phyloP scores from a whole-genome alignment of 768 basidiomycete genomes.

The Tricholoma sp. region DNA sequence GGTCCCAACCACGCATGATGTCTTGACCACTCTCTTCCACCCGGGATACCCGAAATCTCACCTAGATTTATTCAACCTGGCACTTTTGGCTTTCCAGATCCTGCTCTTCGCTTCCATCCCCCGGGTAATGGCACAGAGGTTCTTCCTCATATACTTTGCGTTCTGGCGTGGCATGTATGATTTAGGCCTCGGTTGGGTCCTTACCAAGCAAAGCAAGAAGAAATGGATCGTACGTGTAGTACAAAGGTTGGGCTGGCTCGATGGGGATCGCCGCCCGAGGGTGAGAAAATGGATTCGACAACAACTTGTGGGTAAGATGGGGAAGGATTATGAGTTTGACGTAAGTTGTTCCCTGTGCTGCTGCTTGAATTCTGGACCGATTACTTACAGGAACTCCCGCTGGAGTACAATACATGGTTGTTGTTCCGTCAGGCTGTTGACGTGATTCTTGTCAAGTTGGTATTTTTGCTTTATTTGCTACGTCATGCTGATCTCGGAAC shows the following conservation, averaged over 20 bases:
- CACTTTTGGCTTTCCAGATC: constrained; percentile 71
- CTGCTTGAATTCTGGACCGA: constrained; percentile 2
- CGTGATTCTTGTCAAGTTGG: constrained; percentile 91
- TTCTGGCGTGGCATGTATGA: constrained; percentile 95
- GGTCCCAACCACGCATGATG: constrained; percentile 92
- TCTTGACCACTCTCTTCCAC: constrained; percentile 79
- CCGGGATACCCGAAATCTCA: constrained; percentile 84
- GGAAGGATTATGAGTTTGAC: constrained; percentile 89
- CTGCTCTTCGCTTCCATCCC: constrained; percentile 68
- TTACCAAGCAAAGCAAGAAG: constrained; percentile 93
- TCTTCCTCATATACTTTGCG: constrained; percentile 88
- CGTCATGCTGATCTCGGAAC: neutral
- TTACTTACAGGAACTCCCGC: constrained; percentile 65
- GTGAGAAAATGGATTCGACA: constrained; percentile 79
- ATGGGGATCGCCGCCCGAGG: constrained; percentile 54
- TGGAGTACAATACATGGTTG: constrained; percentile 96
- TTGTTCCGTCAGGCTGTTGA: constrained; percentile 95
- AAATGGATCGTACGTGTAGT: constrained; percentile 88
- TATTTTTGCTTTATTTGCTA: constrained; percentile 9
- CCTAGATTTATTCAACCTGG: constrained; percentile 82
- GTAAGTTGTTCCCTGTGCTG: constrained; percentile 24
- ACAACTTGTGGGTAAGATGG: constrained; percentile 91
- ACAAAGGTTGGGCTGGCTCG: constrained; percentile 84
- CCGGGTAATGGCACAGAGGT: constrained; percentile 43
- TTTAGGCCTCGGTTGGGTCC: constrained; percentile 87